Evolutionary conservation across 2,329 filamentous ascomycete species (phyloP).

Genomic region (Trichoderma lentiforme): DNA sequence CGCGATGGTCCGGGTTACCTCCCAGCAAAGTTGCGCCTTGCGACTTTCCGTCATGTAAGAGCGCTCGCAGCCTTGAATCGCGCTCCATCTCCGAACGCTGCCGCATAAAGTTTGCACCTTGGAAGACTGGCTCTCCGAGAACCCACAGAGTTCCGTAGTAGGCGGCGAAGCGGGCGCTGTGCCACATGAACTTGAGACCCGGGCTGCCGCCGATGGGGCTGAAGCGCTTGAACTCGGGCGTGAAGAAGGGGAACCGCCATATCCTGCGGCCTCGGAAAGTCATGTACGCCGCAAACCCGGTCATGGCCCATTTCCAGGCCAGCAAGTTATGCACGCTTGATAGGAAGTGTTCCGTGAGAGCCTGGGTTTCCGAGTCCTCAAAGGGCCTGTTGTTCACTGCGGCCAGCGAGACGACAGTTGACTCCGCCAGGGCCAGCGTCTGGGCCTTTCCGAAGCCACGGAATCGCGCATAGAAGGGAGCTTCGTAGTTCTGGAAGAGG

Average conservation of each 20-base stretch:
- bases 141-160: conserved; percentile 32
- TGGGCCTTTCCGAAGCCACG: conserved; percentile 29
- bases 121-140: conserved; percentile 28
- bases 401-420: conserved; percentile 29
- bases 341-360: conserved; percentile 34
- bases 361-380: conserved; percentile 36
- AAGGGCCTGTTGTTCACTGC: conserved; percentile 31
- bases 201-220: conserved; percentile 31
- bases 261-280: conserved; percentile 30
- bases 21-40: conserved; percentile 19
- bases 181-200: conserved; percentile 34
- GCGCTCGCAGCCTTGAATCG: conserved; percentile 31
- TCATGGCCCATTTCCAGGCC: conserved; percentile 29
- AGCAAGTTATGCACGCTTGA: conserved; percentile 32
- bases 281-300: conserved; percentile 25
- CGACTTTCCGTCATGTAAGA: conserved; percentile 23
- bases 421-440: conserved; percentile 31
- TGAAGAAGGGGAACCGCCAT: conserved; percentile 42
- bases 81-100: conserved; percentile 24
- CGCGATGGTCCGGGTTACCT: conserved; percentile 19
- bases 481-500: conserved; percentile 32
- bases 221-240: conserved; percentile 32
- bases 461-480: conserved; percentile 32
- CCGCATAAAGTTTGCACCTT: conserved; percentile 29
- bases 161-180: conserved; percentile 32